Conservation (phyloP, 192 early-diverging fungal species). For the Coemansia sp. region DNA sequence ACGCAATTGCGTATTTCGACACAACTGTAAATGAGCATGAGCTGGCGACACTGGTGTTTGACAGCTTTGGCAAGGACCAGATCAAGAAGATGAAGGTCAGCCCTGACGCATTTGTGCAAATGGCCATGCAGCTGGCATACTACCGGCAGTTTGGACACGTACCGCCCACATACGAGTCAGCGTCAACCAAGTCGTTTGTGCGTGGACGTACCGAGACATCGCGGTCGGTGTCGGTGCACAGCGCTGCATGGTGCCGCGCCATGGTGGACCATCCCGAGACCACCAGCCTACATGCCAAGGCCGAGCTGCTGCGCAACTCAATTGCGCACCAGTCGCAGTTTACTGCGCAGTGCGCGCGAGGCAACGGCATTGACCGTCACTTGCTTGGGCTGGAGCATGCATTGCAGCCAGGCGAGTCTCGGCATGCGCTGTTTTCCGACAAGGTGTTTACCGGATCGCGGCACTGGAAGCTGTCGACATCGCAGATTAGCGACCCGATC, state of each 20-base stretch:
- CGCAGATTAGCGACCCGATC: conserved; percentile 57
- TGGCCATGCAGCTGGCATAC: conserved; percentile 74
- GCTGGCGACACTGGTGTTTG: conserved; percentile 64
- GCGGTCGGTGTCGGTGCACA: conserved; percentile 65
- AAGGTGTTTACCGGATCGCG: conserved; percentile 55
- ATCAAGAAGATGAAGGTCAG: conserved; percentile 62
- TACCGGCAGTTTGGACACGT: conserved; percentile 61
- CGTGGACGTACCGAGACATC: conserved; percentile 76
- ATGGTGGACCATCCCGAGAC: conserved; percentile 57
- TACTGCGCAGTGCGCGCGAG: conserved; percentile 59
- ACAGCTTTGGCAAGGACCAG: conserved; percentile 69
- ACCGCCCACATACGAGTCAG: conserved; percentile 73
- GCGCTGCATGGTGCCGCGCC: conserved; percentile 55
- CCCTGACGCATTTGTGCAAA: conserved; percentile 72
- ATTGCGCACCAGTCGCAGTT: conserved; percentile 53
- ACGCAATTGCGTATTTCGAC: conserved; percentile 65
- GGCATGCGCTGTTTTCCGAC: conserved; percentile 53
- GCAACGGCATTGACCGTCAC: conserved; percentile 68
- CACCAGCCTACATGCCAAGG: conserved; percentile 43
- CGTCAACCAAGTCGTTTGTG: conserved; percentile 62
- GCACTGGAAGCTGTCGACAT: conserved; percentile 69
- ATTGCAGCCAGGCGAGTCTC: conserved; percentile 44
- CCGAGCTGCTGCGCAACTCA: conserved; percentile 53
- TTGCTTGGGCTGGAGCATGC: conserved; percentile 63
- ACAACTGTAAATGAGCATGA: conserved; percentile 63